phyloP scores from a whole-genome alignment of 2,329 filamentous ascomycete genomes.

The Cyclaneusma minus region DNA sequence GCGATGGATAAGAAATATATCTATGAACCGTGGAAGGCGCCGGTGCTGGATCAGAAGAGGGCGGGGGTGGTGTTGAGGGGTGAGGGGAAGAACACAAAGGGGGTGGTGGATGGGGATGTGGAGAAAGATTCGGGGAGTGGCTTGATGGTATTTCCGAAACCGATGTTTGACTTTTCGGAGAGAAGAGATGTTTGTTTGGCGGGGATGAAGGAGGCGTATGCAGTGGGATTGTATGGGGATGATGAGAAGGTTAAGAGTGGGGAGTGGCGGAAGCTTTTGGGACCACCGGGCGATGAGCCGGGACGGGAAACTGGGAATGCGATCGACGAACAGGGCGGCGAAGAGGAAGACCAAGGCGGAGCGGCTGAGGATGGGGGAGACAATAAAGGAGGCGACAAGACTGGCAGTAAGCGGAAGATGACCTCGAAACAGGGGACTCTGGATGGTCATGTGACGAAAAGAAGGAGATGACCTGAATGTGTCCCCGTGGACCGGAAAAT shows the following conservation, averaged over 20 bases:
- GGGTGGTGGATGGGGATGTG: no score
- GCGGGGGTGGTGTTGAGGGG: constrained; percentile 48
- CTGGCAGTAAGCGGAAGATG: constrained; percentile 1
- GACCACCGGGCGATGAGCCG: constrained; percentile 18
- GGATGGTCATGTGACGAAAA: constrained; percentile 10
- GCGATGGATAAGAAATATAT: constrained; percentile 52
- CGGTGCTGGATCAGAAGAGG: constrained; percentile 49
- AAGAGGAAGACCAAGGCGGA: constrained; percentile 1
- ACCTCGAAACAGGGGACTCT: constrained; percentile 10
- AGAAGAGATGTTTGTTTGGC: constrained; percentile 45
- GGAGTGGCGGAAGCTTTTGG: constrained; percentile 33
- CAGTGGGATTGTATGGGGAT: constrained; percentile 47
- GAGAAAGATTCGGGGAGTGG: no score
- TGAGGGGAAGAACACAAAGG: constrained; percentile 33
- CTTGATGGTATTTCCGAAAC: constrained; percentile 53
- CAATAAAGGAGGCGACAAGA: not conserved
- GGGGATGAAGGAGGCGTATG: constrained; percentile 57
- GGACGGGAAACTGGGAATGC: constrained; percentile 6
- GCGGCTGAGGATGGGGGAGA: constrained; percentile 1
- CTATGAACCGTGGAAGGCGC: constrained; percentile 67
- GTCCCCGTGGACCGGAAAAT: no score
- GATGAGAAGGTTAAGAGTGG: constrained; percentile 46
- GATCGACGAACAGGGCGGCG: not conserved
- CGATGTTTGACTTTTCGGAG: constrained; percentile 62
- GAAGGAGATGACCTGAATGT: no score